Percentiles rank a stretch among this genome's conserved stretches.
These are phyloP conservation scores for Geotrichum armillariae DNA, from an alignment of 1,139 yeast genomes.

Conservation along the genomic window DNA sequence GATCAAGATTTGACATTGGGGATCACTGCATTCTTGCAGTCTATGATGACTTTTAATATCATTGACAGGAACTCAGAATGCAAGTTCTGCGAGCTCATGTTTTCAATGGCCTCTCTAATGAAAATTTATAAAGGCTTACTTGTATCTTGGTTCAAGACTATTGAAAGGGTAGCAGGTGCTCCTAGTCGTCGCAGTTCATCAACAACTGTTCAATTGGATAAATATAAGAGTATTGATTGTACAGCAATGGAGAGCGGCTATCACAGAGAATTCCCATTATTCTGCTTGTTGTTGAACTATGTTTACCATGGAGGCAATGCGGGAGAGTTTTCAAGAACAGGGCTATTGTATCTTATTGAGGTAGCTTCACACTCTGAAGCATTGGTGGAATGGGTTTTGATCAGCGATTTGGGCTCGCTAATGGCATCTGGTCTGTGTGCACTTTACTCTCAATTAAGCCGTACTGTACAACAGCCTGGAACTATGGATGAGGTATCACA, in stretches of 20 bases:
- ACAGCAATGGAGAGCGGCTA: constrained; percentile 4
- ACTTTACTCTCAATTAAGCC: constrained; percentile 32
- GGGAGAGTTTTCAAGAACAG: constrained; percentile 37
- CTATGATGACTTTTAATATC: constrained; percentile 22
- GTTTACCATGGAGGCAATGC: constrained; percentile 33
- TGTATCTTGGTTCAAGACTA: constrained; percentile 25
- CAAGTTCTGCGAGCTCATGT: constrained; percentile 26
- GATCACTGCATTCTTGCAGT: constrained; percentile 25
- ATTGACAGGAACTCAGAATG: constrained; percentile 24
- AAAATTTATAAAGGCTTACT: constrained; percentile 25
- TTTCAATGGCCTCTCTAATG: constrained; percentile 27
- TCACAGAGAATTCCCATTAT: constrained; percentile 28
- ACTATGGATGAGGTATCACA: not conserved
- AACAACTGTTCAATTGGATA: not conserved
- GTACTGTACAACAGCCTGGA: constrained; percentile 20
- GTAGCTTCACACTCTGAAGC: constrained; percentile 27
- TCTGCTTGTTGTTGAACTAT: constrained; percentile 33
- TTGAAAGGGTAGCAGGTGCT: constrained; percentile 21
- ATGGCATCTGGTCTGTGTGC: constrained; percentile 39
- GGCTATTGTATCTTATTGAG: constrained; percentile 34
- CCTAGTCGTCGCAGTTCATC: constrained; percentile 4
- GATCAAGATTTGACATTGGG: constrained; percentile 25
- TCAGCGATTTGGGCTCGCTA: constrained; percentile 35
- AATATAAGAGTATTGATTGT: not conserved
- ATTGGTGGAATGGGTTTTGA: constrained; percentile 33